Base-by-base conservation (phyloP, 176 grass and related monocot genomes). In the Paspalum notatum region DNA sequence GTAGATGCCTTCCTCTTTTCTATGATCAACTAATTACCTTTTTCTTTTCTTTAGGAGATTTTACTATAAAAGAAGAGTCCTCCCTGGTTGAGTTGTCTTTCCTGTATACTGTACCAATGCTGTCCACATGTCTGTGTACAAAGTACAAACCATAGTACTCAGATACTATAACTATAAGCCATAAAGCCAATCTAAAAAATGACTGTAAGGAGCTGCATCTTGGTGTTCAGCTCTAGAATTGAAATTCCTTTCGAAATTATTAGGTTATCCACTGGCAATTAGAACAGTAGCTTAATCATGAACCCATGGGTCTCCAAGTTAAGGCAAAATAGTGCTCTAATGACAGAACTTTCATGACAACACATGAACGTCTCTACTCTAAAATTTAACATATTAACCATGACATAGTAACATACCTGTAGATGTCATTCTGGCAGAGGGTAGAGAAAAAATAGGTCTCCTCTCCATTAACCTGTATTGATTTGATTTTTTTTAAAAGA, bases 1-100 rank as follows among this genome's bases (percentile, higher is more conserved):
- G 68, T 21, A 62, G 24, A 82, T 72, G 41, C 3, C 27, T 66
- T 66, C 64, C 43, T 68, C 16, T 20, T 52, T n/a, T 49, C 39
- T 65, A 76, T 65, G 15, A 71, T 90, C 15, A 68, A 79, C 26
- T 59, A 60, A 13, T 78, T 91, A 99, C 96, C 92, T 84, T 93
- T 88, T 91, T 93, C 79, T 90, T 99, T 85, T 93, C 90, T 88
- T 91, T 99, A 4, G 89, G 92, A 63, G 88, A 88, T 80, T 87
- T 99, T 61, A 72, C 87, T 20, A 53, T 52, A 78, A 73, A 88
- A 7, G 86, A 87, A 91, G 72, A 74, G 26, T 92, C 88, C 85
- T 99, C 90, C 65, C 59, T 83, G 43, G 65, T 76, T 0, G 56
- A 74, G 39, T 26, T 25, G 32, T 88, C 86, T 75, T 91, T 93